phyloP scores from a whole-genome alignment of 75 land plant genomes.

The Isoetes taiwanensis region DNA sequence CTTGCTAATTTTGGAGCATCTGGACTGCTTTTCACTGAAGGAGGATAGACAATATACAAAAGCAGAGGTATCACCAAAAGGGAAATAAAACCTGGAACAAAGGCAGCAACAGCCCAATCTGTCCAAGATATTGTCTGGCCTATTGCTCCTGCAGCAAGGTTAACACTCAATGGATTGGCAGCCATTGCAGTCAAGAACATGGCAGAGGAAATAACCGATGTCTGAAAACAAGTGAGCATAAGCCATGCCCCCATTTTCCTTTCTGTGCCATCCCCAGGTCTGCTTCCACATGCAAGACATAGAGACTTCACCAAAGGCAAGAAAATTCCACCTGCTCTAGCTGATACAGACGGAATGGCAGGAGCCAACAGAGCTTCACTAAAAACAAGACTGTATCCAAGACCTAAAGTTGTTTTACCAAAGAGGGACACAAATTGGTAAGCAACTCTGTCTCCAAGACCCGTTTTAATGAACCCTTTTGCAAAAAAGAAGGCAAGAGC shows the following conservation, averaged over 20 bases:
- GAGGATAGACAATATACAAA: constrained; percentile 72
- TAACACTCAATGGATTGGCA: constrained; percentile 82
- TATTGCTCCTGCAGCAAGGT: constrained; percentile 44
- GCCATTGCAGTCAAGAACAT: constrained; percentile 98
- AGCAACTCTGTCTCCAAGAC: constrained; percentile 92
- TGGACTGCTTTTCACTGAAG: constrained; percentile 73
- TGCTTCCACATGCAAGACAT: constrained; percentile 84
- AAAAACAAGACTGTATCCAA: constrained; percentile 85
- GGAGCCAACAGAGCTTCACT: constrained; percentile 89
- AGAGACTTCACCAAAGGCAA: constrained; percentile 85
- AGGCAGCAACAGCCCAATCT: constrained; percentile 86
- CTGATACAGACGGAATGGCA: constrained; percentile 89
- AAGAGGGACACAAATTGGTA: constrained; percentile 84
- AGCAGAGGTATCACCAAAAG: constrained; percentile 67
- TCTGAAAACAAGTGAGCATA: constrained; percentile 95
- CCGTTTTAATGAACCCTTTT: constrained; percentile 94
- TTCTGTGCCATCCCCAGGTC: constrained; percentile 90
- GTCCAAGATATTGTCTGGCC: constrained; percentile 83
- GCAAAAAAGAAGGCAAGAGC: constrained; percentile 98
- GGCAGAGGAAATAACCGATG: constrained; percentile 81
- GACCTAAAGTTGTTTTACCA: constrained; percentile 64
- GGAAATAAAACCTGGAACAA: constrained; percentile 79
- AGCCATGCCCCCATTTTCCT: constrained; percentile 66
- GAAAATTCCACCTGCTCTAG: constrained; percentile 92
- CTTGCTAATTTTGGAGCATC: constrained; percentile 86